phyloP scores from a whole-genome alignment of 2,329 filamentous ascomycete species.

The Triangularia setosa region DNA sequence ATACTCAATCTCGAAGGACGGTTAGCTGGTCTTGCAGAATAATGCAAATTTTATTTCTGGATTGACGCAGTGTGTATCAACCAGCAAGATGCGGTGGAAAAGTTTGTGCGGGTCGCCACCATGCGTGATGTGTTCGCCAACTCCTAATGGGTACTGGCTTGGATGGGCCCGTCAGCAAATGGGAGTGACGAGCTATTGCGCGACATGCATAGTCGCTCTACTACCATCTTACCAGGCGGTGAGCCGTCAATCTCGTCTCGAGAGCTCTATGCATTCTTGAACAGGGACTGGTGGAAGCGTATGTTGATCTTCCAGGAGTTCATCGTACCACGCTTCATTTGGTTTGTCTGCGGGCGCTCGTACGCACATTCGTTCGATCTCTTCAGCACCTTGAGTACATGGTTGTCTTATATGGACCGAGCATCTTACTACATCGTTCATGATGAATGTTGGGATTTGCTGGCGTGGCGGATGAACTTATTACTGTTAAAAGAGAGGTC shows the following conservation, averaged over 20 bases:
- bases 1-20: background rate
- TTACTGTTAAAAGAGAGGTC: too few species aligned
- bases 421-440: background rate
- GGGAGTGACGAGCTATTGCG: slow-evolving; percentile 1
- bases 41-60: background rate
- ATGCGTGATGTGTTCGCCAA: slow-evolving; percentile 3
- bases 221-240: too few species aligned
- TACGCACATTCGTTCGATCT: too few species aligned
- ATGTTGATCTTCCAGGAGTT: background rate
- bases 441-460: background rate
- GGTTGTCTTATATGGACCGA: too few species aligned
- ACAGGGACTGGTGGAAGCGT: background rate
- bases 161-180: slow-evolving; percentile 1
- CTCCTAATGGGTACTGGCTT: slow-evolving; percentile 1
- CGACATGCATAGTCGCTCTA: background rate
- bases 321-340: background rate
- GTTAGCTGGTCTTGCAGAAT: background rate
- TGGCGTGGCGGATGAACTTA: background rate
- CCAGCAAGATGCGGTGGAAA: background rate
- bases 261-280: background rate
- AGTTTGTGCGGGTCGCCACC: background rate
- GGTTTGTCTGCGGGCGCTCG: background rate
- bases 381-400: too few species aligned
- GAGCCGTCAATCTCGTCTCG: background rate
- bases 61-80: slow-evolving; percentile 7